phyloP scores from a whole-genome alignment of 352 stramenopile species.

The Synura sp. region DNA sequence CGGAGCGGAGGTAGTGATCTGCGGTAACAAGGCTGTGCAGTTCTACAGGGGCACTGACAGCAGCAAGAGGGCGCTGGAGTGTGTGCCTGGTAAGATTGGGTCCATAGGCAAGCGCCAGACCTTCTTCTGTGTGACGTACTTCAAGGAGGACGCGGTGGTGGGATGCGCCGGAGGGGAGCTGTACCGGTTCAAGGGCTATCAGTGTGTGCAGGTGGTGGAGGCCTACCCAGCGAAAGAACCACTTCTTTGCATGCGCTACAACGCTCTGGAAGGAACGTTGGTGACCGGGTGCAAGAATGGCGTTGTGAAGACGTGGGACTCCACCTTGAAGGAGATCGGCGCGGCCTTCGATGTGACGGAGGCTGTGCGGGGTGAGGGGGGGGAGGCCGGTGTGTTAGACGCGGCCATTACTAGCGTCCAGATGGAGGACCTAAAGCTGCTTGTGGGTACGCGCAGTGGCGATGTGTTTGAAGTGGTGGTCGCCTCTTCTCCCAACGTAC shows the following conservation, averaged over 20 bases:
- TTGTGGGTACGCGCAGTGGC: not conserved
- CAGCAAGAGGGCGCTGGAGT: not conserved
- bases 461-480: constrained; percentile 2
- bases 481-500: no score
- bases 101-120: constrained; percentile 57
- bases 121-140: constrained; percentile 68
- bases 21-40: constrained; percentile 57
- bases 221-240: constrained; percentile 55
- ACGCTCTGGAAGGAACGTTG: constrained; percentile 53
- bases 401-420: not conserved
- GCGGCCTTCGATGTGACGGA: not conserved
- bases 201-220: constrained; percentile 64
- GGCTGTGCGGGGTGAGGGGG: not conserved
- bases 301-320: constrained; percentile 72
- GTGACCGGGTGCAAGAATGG: constrained; percentile 75
- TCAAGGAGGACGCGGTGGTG: constrained; percentile 67
- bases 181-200: constrained; percentile 67
- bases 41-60: not conserved
- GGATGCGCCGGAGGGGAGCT: constrained; percentile 71
- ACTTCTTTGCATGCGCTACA: constrained; percentile 36
- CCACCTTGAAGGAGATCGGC: constrained; percentile 51
- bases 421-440: not conserved
- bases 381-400: not conserved
- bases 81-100: not conserved
- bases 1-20: constrained; percentile 62